Evolutionary conservation across 2,329 filamentous ascomycete species (phyloP), one percentile per base, ranked within the genome.

Genomic region (Saccharata proteae): DNA sequence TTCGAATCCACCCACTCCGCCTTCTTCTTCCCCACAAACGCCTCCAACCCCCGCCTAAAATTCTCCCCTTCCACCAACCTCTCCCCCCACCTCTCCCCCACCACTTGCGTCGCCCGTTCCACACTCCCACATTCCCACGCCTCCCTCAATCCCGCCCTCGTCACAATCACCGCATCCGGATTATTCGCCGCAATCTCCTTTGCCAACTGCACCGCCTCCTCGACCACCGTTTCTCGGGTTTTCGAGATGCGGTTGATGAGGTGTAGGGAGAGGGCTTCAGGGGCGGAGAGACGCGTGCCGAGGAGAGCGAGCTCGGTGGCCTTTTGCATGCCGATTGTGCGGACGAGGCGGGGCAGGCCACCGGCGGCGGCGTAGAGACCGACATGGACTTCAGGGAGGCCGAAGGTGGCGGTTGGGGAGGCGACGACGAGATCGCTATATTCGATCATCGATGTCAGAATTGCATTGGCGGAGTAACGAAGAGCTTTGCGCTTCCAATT

Each of bases 311-410:
- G 58, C 38, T 70, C 65, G 10, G 55, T 58, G 3, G 65, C 65
- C 9, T 64, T 43, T 12, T 64, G 65, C 32, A 68, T 47, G 19
- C 66, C 61, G 13, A 58, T 49, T 4, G 55, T 65, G 17, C 64
- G 59, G 3, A 68, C 62, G 6, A 70, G 51, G 12, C 67, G 58
- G 3, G 67, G 59, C 6, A 70, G 55, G 7, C 65, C 65, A 4
- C 67, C 67, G 1, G 65, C 67, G 4, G 54, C 65, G 1, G 68
- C 65, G 20, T 61, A 68, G 18, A 72, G 58, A n/a, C 68, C 67
- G 12, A 67, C 59, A 33, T 63, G 59, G 3, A 63, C 67, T 48
- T 72, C 68, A 7, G 68, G 66, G 6, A 72, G 54, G 2, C 58
- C 64, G 36, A 72, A 71, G 0, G 51, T 60, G 4, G 68, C 67